phyloP scores from a whole-genome alignment of 179 eudicot species.

The Heliamphora ciliata region DNA sequence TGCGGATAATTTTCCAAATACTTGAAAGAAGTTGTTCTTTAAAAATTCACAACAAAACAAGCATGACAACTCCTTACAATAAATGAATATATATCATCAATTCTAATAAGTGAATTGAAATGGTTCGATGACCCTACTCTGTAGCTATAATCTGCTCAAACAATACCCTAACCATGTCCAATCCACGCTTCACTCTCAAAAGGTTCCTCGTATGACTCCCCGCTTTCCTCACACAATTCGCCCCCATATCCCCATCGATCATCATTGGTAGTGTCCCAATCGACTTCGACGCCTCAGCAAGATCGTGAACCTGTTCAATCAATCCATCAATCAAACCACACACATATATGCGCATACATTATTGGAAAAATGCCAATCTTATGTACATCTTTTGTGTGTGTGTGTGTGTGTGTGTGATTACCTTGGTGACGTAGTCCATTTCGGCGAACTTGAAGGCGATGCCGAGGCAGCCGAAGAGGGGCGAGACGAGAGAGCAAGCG shows the following conservation, averaged over 20 bases:
- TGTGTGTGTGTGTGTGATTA: slow-evolving; percentile 7
- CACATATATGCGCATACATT: not conserved
- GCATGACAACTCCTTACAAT: no score
- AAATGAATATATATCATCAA: not conserved
- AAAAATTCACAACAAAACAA: no score
- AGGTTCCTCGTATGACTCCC: slow-evolving; percentile 94
- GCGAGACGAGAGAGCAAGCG: slow-evolving; percentile 86
- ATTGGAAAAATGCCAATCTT: not conserved
- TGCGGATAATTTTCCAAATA: no score
- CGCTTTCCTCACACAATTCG: slow-evolving; percentile 47
- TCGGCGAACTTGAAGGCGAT: slow-evolving; percentile 96
- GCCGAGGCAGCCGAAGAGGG: slow-evolving; percentile 79
- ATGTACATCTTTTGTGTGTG: no score
- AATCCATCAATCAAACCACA: slow-evolving; percentile 3
- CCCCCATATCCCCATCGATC: slow-evolving; percentile 57
- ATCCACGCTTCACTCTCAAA: slow-evolving; percentile 85
- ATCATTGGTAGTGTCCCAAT: slow-evolving; percentile 40
- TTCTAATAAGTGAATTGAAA: not conserved
- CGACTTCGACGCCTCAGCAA: slow-evolving; percentile 57
- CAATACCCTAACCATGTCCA: slow-evolving; percentile 84
- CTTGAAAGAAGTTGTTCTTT: no score
- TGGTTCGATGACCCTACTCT: slow-evolving; percentile 40
- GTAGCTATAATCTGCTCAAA: slow-evolving; percentile 71
- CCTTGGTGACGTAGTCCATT: slow-evolving; percentile 88
- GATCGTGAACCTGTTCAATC: slow-evolving; percentile 58